Conservation (phyloP, 257 asterid genomes). For the Solanum sejunctum region DNA sequence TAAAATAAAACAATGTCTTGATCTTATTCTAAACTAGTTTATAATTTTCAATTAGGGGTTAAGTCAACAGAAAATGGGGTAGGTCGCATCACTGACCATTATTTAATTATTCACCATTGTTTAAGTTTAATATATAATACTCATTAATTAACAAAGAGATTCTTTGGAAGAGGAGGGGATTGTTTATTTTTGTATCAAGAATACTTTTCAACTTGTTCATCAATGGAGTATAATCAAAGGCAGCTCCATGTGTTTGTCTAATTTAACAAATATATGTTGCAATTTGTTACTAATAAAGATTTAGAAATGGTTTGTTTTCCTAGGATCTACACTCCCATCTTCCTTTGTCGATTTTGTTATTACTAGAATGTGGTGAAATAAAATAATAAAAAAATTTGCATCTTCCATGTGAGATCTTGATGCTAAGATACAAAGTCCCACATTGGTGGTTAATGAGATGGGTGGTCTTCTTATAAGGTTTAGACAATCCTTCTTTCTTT, state of each 20-base stretch:
- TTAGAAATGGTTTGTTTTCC: neutral
- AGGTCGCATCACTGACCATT: constrained; percentile 5
- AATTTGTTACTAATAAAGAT: neutral
- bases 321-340: constrained; percentile 6
- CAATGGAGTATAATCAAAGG: constrained; percentile 18
- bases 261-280: neutral
- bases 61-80: constrained; percentile 20
- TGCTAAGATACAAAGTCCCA: too few relatives aligned
- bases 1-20: constrained; percentile 10
- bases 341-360: neutral
- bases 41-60: constrained; percentile 9
- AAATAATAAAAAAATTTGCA: too few relatives aligned
- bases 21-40: constrained; percentile 7
- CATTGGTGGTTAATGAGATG: too few relatives aligned
- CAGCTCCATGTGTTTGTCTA: constrained; percentile 26
- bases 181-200: constrained; percentile 11
- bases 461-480: too few relatives aligned
- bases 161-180: constrained; percentile 1
- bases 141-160: constrained; percentile 11
- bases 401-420: neutral
- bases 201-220: constrained; percentile 3
- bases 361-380: neutral
- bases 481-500: too few relatives aligned
- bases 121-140: neutral
- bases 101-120: neutral